phyloP scores from a whole-genome alignment of 2,329 filamentous ascomycete genomes.

The Didymella exigua region DNA sequence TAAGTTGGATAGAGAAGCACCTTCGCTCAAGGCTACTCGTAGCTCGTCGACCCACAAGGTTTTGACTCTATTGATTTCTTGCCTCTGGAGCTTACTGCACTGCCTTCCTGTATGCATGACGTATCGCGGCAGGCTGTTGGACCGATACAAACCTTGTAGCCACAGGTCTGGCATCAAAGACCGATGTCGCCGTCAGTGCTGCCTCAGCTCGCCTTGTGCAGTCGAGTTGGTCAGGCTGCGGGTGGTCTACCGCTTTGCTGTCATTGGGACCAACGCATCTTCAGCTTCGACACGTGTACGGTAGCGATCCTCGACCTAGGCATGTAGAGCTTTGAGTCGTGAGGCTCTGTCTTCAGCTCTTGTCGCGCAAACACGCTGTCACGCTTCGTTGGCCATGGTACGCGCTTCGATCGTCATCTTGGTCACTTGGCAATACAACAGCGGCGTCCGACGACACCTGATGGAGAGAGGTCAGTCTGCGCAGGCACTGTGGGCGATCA shows the following conservation, averaged over 20 bases:
- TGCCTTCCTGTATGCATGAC: not conserved
- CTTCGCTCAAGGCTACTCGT: not conserved
- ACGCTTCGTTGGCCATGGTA: not conserved
- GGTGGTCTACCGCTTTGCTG: not conserved
- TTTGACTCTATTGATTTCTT: not conserved
- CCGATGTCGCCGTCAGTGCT: not conserved
- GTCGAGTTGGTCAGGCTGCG: not conserved
- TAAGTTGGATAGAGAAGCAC: not conserved
- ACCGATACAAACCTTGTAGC: not conserved
- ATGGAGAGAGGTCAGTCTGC: not conserved
- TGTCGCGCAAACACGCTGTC: not conserved
- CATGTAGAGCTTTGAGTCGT: no score
- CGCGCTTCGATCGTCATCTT: not conserved
- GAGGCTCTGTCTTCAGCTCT: not conserved
- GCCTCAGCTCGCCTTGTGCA: not conserved
- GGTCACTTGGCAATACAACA: not conserved
- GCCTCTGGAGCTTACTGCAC: not conserved
- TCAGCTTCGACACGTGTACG: not conserved
- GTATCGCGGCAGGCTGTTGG: not conserved
- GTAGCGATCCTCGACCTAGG: no score
- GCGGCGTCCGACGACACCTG: not conserved
- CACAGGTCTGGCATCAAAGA: not conserved
- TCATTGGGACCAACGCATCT: not conserved
- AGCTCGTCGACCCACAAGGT: not conserved
- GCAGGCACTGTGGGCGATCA: not conserved